These are phyloP conservation scores for Malassezia slooffiae DNA, from an alignment of 1,284 basidiomycete species.

Conservation along the genomic window DNA sequence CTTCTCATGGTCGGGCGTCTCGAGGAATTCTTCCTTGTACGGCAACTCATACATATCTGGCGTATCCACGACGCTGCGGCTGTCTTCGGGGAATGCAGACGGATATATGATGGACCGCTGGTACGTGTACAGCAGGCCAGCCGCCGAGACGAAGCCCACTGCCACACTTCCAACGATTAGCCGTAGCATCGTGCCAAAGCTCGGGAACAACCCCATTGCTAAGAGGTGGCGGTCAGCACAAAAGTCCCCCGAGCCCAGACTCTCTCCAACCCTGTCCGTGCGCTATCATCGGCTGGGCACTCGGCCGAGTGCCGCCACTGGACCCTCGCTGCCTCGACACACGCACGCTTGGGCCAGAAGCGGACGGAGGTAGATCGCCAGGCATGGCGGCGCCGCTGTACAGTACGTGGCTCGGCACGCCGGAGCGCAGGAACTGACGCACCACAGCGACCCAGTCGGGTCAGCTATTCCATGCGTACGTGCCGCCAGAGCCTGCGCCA, in stretches of 20 bases:
- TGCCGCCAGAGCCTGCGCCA: background rate
- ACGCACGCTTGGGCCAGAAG: too few species aligned
- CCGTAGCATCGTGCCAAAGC: slow-evolving; percentile 18
- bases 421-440: background rate
- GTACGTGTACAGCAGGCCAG: slow-evolving; percentile 39
- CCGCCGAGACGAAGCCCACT: slow-evolving; percentile 31
- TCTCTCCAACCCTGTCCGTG: too few species aligned
- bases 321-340: too few species aligned
- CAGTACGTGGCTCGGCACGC: too few species aligned
- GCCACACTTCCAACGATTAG: slow-evolving; percentile 24
- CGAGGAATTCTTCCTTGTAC: slow-evolving; percentile 29
- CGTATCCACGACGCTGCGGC: slow-evolving; percentile 30
- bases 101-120: slow-evolving; percentile 43
- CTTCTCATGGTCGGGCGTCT: slow-evolving; percentile 35
- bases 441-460: slow-evolving; percentile 24
- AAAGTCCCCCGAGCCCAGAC: too few species aligned
- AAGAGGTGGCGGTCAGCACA: too few species aligned
- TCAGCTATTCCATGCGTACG: slow-evolving; percentile 26
- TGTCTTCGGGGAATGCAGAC: slow-evolving; percentile 33
- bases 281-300: too few species aligned
- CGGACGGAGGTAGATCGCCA: too few species aligned
- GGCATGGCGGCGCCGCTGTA: slow-evolving; percentile 30
- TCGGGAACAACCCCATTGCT: slow-evolving; percentile 24
- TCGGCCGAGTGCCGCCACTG: too few species aligned
- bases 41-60: slow-evolving; percentile 38